Conservation (phyloP, 2,329 filamentous ascomycete genomes). For the Arachnomyces sp. region DNA sequence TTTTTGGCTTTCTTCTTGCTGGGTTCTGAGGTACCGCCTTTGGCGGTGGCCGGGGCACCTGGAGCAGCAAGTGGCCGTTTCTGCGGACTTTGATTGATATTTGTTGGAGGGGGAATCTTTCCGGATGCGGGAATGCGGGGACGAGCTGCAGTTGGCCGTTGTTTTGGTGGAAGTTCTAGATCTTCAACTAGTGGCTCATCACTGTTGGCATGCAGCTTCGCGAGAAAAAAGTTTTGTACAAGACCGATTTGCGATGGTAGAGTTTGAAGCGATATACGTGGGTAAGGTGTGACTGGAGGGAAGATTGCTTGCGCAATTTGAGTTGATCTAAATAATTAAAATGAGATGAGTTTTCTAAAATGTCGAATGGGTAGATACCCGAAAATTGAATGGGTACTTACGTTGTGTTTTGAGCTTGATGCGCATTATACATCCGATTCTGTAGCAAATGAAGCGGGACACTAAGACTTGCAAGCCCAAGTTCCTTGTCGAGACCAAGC, state of each 20-base stretch:
- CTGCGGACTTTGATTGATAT: slow-evolving; percentile 30
- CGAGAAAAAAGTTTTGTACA: slow-evolving; percentile 83
- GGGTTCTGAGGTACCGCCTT: slow-evolving; percentile 25
- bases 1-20: slow-evolving; percentile 39
- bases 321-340: slow-evolving; percentile 18
- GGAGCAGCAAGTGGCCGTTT: slow-evolving; percentile 31
- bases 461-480: slow-evolving; percentile 77
- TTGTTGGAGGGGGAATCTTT: slow-evolving; percentile 33
- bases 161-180: slow-evolving; percentile 88
- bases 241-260: slow-evolving; percentile 76
- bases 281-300: slow-evolving; percentile 61
- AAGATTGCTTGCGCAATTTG: slow-evolving; percentile 52
- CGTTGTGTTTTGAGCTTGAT: slow-evolving; percentile 65
- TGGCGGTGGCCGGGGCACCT: slow-evolving; percentile 15
- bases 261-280: slow-evolving; percentile 71
- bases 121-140: slow-evolving; percentile 40
- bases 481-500: slow-evolving; percentile 82
- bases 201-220: slow-evolving; percentile 76
- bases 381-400: slow-evolving; percentile 25
- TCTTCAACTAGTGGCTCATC: slow-evolving; percentile 84
- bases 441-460: slow-evolving; percentile 93
- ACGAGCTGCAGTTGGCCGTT: slow-evolving; percentile 49
- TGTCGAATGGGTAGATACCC: neutral
- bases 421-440: slow-evolving; percentile 77
- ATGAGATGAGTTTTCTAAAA: slow-evolving; percentile 1